Percentiles rank a stretch among this genome's conserved stretches.
phyloP scores from a whole-genome alignment of 1,284 basidiomycete genomes.

The Puccinia hordei region DNA sequence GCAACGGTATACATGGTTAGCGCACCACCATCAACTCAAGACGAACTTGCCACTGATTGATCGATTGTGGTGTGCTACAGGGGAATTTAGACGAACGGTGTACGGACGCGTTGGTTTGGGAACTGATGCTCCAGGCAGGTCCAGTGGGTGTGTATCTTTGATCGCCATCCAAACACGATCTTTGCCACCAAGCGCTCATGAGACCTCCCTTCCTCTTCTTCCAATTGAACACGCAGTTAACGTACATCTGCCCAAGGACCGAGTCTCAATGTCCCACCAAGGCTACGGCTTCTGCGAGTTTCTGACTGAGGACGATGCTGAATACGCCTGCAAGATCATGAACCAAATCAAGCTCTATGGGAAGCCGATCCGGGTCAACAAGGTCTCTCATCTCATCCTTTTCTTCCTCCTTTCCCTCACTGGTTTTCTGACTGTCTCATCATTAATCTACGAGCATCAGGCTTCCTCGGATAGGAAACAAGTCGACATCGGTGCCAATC shows the following conservation, averaged over 20 bases:
- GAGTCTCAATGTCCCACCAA: slow-evolving; percentile 95
- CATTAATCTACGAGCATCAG: slow-evolving; percentile 60
- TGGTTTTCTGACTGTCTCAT: not conserved
- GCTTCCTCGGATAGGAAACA: slow-evolving; percentile 96
- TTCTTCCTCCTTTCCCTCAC: not conserved
- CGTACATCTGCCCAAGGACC: slow-evolving; percentile 98
- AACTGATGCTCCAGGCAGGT: slow-evolving; percentile 96
- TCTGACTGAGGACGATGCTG: slow-evolving; percentile 93
- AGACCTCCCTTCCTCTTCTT: not conserved
- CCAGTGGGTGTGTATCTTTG: slow-evolving; percentile 74
- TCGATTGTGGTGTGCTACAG: slow-evolving; percentile 61
- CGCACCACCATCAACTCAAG: slow-evolving; percentile 46
- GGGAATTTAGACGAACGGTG: slow-evolving; percentile 96
- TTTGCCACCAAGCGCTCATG: not conserved
- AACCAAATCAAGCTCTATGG: slow-evolving; percentile 99
- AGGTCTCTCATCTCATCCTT: slow-evolving; percentile 64
- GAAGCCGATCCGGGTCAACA: slow-evolving; percentile 96
- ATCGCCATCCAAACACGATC: not conserved
- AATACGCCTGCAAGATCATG: slow-evolving; percentile 99
- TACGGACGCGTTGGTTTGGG: slow-evolving; percentile 92
- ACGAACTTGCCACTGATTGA: not conserved
- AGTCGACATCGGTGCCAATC: slow-evolving; percentile 93
- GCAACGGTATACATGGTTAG: slow-evolving; percentile 87
- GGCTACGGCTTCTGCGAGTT: slow-evolving; percentile 99
- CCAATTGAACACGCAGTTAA: slow-evolving; percentile 66